These are phyloP conservation scores for Mycosarcoma maydis DNA, from an alignment of 1,284 basidiomycete species.

Conservation along the genomic window DNA sequence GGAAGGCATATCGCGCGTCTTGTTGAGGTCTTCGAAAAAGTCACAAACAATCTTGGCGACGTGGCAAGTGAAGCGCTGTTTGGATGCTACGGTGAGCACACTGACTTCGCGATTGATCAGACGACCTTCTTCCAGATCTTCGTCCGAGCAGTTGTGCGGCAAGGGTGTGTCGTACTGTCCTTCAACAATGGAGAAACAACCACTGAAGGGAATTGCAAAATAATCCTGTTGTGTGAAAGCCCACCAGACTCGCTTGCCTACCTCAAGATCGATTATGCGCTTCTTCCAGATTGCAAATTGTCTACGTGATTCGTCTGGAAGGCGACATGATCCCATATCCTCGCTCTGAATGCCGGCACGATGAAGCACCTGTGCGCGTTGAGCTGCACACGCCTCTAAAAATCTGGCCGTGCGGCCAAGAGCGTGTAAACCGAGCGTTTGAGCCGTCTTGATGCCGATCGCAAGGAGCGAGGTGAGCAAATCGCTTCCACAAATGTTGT, in stretches of 20 bases:
- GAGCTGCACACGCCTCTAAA: slow-evolving; percentile 26
- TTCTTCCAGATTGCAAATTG: slow-evolving; percentile 44
- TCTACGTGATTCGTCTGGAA: slow-evolving; percentile 32
- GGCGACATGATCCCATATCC: slow-evolving; percentile 20
- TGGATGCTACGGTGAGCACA: slow-evolving; percentile 46
- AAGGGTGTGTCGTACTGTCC: slow-evolving; percentile 51
- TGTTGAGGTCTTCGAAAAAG: slow-evolving; percentile 49
- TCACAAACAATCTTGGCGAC: slow-evolving; percentile 49
- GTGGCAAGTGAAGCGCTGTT: slow-evolving; percentile 48
- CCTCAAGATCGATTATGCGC: slow-evolving; percentile 49
- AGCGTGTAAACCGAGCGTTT: slow-evolving; percentile 45
- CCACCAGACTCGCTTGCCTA: slow-evolving; percentile 55
- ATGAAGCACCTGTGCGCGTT: slow-evolving; percentile 23
- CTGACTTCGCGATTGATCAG: slow-evolving; percentile 41
- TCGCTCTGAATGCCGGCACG: slow-evolving; percentile 23
- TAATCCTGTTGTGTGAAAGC: slow-evolving; percentile 52
- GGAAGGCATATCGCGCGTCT: slow-evolving; percentile 23
- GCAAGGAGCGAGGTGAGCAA: slow-evolving; percentile 46
- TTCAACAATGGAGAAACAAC: slow-evolving; percentile 42
- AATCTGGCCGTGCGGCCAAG: slow-evolving; percentile 37
- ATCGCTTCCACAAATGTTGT: slow-evolving; percentile 52
- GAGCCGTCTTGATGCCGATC: slow-evolving; percentile 52
- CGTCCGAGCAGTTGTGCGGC: slow-evolving; percentile 49
- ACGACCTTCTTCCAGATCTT: slow-evolving; percentile 39
- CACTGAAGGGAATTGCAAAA: slow-evolving; percentile 51